These are phyloP conservation scores for Acacia confusa DNA, from an alignment of 306 rosid genomes.

Conservation along the genomic window DNA sequence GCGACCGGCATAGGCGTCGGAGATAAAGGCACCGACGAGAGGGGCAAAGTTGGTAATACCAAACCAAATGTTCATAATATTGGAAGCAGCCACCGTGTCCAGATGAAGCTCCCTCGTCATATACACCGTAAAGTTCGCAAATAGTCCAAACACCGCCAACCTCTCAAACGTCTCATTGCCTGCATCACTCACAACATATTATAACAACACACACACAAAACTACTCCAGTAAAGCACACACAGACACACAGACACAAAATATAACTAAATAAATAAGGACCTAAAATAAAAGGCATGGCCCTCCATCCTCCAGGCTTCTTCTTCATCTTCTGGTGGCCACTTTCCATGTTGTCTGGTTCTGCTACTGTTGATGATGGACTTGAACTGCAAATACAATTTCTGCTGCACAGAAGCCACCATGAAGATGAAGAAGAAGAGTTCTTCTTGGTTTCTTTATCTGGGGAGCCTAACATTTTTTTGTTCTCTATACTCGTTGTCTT, in stretches of 20 bases:
- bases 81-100: conserved; percentile 68
- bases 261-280: conserved; percentile 21
- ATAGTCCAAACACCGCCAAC: conserved; percentile 65
- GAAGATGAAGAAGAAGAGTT: not conserved
- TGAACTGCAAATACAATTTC: conserved; percentile 22
- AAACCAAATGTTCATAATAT: conserved; percentile 51
- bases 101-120: conserved; percentile 55
- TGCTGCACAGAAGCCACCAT: not conserved
- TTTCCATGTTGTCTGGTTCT: not conserved
- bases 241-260: no score
- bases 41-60: conserved; percentile 63
- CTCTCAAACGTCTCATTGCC: conserved; percentile 60
- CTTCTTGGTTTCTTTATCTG: not conserved
- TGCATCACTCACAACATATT: not conserved
- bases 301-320: conserved; percentile 69
- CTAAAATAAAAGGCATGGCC: conserved; percentile 73
- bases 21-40: conserved; percentile 70
- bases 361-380: not conserved
- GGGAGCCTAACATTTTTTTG: not conserved
- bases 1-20: conserved; percentile 76
- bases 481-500: not conserved
- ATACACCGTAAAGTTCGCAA: conserved; percentile 82
- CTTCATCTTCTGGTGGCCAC: not conserved
- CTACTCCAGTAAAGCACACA: no score
- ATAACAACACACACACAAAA: not conserved